Evolutionary conservation across 805 yeast genomes (phyloP).

Genomic region (Candida tammaniensis): DNA sequence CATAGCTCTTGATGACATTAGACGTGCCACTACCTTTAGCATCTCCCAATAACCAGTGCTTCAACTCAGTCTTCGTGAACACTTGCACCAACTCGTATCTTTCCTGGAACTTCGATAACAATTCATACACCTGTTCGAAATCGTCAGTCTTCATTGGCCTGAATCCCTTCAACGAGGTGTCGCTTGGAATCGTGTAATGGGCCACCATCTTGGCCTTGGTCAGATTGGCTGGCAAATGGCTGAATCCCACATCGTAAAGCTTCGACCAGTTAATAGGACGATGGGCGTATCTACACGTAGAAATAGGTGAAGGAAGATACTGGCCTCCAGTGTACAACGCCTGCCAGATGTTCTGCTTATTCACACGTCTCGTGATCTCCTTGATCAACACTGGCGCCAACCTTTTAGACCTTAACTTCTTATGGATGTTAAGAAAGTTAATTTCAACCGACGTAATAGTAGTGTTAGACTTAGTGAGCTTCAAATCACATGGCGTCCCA

Average conservation of each 20-base stretch:
- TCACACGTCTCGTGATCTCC: conserved; percentile 92
- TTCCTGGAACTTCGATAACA: conserved; percentile 61
- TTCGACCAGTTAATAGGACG: conserved; percentile 93
- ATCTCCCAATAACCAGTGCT: conserved; percentile 75
- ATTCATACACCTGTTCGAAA: conserved; percentile 56
- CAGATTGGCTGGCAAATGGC: conserved; percentile 68
- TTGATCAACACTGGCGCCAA: conserved; percentile 91
- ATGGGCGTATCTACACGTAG: conserved; percentile 87
- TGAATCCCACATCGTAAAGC: conserved; percentile 85
- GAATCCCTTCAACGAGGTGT: conserved; percentile 50
- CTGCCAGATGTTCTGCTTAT: conserved; percentile 84
- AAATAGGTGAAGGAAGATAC: conserved; percentile 86
- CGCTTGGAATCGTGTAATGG: conserved; percentile 52
- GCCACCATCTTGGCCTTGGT: conserved; percentile 69
- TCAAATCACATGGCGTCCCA: conserved; percentile 76
- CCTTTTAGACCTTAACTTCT: conserved; percentile 88
- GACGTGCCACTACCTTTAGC: too few relatives aligned
- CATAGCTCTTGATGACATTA: conserved; percentile 71
- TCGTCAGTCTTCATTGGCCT: conserved; percentile 59
- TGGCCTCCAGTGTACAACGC: conserved; percentile 94
- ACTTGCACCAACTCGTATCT: conserved; percentile 72
- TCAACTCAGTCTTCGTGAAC: conserved; percentile 65
- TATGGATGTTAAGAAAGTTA: conserved; percentile 92
- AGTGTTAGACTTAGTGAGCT: conserved; percentile 50
- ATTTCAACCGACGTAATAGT: conserved; percentile 73